A percentile compares a stretch with the other conserved stretches of the same genome.
phyloP scores from a whole-genome alignment of 2,329 filamentous ascomycete species.

The Fusarium sp. region DNA sequence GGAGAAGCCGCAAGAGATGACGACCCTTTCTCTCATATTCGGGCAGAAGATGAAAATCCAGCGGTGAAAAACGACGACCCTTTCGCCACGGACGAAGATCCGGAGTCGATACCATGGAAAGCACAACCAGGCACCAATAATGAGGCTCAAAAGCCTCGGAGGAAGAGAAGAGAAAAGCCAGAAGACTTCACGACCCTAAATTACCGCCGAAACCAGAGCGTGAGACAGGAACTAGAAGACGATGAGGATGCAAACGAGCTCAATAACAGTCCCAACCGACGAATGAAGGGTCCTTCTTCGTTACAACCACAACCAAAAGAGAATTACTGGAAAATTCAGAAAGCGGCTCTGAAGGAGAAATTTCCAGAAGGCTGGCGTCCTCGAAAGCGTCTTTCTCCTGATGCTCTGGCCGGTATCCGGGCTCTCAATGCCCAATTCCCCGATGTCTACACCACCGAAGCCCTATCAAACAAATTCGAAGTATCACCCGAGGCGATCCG shows the following conservation, averaged over 20 bases:
- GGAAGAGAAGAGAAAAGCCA: not conserved
- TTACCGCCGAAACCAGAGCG: not conserved
- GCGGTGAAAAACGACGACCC: conserved; percentile 6
- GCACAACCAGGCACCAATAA: not conserved
- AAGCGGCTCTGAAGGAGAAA: conserved; percentile 77
- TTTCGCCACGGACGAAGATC: not conserved
- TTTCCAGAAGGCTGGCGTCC: conserved; percentile 86
- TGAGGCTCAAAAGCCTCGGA: not conserved
- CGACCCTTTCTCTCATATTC: not conserved
- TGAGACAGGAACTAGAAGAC: not conserved
- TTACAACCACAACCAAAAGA: conserved; percentile 37
- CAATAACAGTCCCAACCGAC: not conserved
- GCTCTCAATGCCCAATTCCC: conserved; percentile 82
- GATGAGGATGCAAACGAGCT: not conserved
- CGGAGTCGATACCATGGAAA: conserved; percentile 8
- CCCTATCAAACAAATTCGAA: conserved; percentile 81
- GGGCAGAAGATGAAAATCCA: not conserved
- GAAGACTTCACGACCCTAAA: not conserved
- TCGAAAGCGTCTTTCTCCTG: conserved; percentile 86
- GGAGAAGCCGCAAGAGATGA: not conserved
- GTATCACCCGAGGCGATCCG: conserved; percentile 89
- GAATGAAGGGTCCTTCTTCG: conserved; percentile 23
- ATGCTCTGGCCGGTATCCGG: conserved; percentile 89
- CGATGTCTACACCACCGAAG: conserved; percentile 76
- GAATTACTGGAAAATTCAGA: conserved; percentile 79